Conservation (phyloP, 1,139 yeast genomes). For the Suhomyces bribrorum region DNA sequence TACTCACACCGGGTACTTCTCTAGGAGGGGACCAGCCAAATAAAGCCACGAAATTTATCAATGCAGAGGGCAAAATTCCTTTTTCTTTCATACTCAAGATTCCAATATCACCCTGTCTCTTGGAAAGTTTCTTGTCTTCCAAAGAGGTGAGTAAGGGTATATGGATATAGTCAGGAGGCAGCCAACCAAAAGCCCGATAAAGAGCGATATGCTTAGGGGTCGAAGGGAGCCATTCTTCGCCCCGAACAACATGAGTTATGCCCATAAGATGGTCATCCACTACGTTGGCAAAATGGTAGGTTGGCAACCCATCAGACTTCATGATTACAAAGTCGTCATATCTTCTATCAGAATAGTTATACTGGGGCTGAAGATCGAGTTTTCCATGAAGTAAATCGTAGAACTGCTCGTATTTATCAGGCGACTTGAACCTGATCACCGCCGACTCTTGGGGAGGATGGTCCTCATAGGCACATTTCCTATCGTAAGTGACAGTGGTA, state of each 20-base stretch:
- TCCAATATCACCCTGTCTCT: constrained; percentile 81
- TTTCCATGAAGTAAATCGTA: constrained; percentile 76
- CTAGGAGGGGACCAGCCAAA: constrained; percentile 94
- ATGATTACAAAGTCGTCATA: constrained; percentile 87
- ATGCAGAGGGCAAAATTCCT: constrained; percentile 83
- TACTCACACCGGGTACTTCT: constrained; percentile 47
- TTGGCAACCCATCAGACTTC: constrained; percentile 91
- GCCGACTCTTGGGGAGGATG: constrained; percentile 29
- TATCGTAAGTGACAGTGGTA: constrained; percentile 87
- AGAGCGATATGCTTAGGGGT: constrained; percentile 93
- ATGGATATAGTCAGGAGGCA: constrained; percentile 78
- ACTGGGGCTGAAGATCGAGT: constrained; percentile 76
- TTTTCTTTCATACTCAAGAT: constrained; percentile 56
- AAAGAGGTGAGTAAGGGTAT: constrained; percentile 81
- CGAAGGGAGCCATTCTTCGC: constrained; percentile 97
- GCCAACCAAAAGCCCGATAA: constrained; percentile 86
- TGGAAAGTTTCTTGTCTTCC: constrained; percentile 79
- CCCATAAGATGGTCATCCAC: constrained; percentile 92
- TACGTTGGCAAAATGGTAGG: constrained; percentile 95
- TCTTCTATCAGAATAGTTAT: constrained; percentile 66
- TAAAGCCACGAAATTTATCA: constrained; percentile 82
- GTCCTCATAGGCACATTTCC: constrained; percentile 57
- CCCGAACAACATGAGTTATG: constrained; percentile 91
- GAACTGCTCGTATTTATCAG: constrained; percentile 65
- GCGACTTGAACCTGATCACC: constrained; percentile 68